phyloP scores from a whole-genome alignment of 768 basidiomycete species.

The Suillus decipiens region DNA sequence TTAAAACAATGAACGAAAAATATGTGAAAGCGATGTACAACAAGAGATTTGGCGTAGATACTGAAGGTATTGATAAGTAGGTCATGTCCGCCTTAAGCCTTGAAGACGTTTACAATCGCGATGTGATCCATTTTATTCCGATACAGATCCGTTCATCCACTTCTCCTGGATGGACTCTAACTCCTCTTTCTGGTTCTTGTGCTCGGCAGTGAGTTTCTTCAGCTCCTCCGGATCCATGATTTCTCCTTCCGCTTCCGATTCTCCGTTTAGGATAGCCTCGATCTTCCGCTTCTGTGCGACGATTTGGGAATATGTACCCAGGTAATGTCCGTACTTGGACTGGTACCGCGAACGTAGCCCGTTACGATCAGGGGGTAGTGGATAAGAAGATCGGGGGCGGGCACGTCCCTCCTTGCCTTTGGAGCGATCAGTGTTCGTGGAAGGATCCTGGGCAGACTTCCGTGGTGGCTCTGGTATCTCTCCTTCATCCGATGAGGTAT shows the following conservation, averaged over 20 bases:
- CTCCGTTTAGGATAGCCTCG: conserved; percentile 52
- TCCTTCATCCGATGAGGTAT: conserved; percentile 37
- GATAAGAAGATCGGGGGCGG: conserved; percentile 35
- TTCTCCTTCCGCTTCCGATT: conserved; percentile 57
- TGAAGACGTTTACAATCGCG: not conserved
- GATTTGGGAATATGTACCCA: conserved; percentile 47
- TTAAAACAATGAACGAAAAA: conserved; percentile 2
- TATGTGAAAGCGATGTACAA: conserved; percentile 4
- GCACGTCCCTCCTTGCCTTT: conserved; percentile 21
- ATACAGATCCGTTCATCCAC: conserved; percentile 31
- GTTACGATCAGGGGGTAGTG: conserved; percentile 48
- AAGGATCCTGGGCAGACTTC: conserved; percentile 61
- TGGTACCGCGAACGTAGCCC: conserved; percentile 56
- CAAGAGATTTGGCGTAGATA: conserved; percentile 7
- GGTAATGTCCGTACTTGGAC: conserved; percentile 52
- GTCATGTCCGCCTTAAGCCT: conserved; percentile 2
- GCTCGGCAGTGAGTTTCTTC: conserved; percentile 42
- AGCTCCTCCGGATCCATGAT: conserved; percentile 57
- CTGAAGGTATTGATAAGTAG: not conserved
- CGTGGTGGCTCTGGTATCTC: conserved; percentile 65
- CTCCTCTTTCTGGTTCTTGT: conserved; percentile 52
- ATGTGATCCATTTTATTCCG: conserved; percentile 16
- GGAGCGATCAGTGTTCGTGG: conserved; percentile 18
- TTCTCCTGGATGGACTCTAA: conserved; percentile 49
- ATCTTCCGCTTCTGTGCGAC: conserved; percentile 52